Percentiles rank a stretch among this genome's conserved stretches.
Conservation (phyloP, 2,329 filamentous ascomycete genomes). For the Fusarium guadeloupense region DNA sequence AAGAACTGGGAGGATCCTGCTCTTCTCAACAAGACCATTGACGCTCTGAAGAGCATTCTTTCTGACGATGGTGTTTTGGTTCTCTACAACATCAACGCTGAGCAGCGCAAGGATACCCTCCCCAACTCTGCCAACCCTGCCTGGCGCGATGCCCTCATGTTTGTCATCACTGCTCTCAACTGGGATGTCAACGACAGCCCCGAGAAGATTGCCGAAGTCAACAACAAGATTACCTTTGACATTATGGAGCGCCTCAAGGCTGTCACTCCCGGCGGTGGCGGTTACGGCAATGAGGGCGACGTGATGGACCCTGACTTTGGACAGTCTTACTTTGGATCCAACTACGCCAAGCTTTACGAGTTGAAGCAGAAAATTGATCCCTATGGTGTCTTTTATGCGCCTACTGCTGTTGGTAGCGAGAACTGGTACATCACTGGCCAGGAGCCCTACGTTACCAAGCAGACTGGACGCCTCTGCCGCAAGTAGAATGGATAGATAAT, state of each 20-base stretch:
- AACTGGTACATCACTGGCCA: slow-evolving; percentile 44
- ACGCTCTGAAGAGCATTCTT: slow-evolving; percentile 15
- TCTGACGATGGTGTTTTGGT: slow-evolving; percentile 19
- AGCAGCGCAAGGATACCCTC: slow-evolving; percentile 36
- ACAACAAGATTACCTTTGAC: slow-evolving; percentile 37
- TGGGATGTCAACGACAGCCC: slow-evolving; percentile 33
- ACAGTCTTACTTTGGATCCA: slow-evolving; percentile 49
- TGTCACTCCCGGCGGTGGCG: slow-evolving; percentile 39
- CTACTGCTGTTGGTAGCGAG: slow-evolving; percentile 51
- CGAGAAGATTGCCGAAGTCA: slow-evolving; percentile 37
- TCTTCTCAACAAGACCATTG: slow-evolving; percentile 25
- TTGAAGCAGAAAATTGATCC: slow-evolving; percentile 51
- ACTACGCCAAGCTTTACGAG: slow-evolving; percentile 47
- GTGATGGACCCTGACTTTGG: slow-evolving; percentile 50
- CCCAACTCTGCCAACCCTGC: slow-evolving; percentile 53
- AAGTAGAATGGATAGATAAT: slow-evolving; percentile 6
- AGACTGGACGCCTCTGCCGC: slow-evolving; percentile 29
- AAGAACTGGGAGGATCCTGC: slow-evolving; percentile 28
- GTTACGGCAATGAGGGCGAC: slow-evolving; percentile 48
- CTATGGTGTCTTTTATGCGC: slow-evolving; percentile 48
- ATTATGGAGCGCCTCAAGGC: slow-evolving; percentile 36
- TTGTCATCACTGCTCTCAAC: slow-evolving; percentile 42
- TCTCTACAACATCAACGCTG: slow-evolving; percentile 35
- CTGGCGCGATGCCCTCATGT: slow-evolving; percentile 52
- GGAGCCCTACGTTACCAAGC: slow-evolving; percentile 24